These are phyloP conservation scores for Coriaria nepalensis DNA, from an alignment of 306 rosid species.

Conservation along the genomic window DNA sequence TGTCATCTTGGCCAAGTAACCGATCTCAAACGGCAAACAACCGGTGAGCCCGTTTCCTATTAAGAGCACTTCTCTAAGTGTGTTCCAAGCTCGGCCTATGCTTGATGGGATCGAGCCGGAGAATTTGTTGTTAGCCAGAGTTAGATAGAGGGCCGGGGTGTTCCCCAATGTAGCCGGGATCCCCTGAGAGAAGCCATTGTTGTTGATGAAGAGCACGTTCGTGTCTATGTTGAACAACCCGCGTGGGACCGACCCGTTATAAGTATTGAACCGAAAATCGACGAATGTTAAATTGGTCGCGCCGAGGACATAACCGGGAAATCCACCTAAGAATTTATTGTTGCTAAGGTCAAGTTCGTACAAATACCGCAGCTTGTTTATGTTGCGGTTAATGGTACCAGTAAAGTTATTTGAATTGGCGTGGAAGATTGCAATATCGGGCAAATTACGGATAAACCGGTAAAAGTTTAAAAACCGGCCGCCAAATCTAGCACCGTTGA, in stretches of 20 bases:
- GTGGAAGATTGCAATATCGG: conserved; percentile 25
- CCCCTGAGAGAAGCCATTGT: conserved; percentile 16
- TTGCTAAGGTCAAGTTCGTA: conserved; percentile 30
- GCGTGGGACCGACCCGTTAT: conserved; percentile 15
- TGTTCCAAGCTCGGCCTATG: conserved; percentile 25
- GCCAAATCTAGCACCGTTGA: conserved; percentile 27
- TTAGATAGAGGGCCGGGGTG: conserved; percentile 28
- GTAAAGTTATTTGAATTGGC: conserved; percentile 29
- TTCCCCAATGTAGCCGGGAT: conserved; percentile 23
- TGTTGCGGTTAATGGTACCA: conserved; percentile 12
- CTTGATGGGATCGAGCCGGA: conserved; percentile 19
- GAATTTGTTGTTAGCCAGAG: conserved; percentile 25
- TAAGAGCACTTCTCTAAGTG: conserved; percentile 17
- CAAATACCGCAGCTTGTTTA: conserved; percentile 17
- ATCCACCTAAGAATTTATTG: conserved; percentile 25
- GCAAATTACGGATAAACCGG: conserved; percentile 24
- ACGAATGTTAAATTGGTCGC: conserved; percentile 21
- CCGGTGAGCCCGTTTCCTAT: conserved; percentile 21
- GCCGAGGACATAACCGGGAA: conserved; percentile 18
- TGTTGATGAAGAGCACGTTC: conserved; percentile 24
- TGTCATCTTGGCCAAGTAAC: conserved; percentile 15
- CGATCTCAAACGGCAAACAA: conserved; percentile 27
- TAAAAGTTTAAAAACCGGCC: conserved; percentile 28
- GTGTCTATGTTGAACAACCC: conserved; percentile 23
- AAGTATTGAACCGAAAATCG: conserved; percentile 23